Percentiles rank a stretch among this genome's conserved stretches.
Conservation (phyloP, 2,329 filamentous ascomycete species). For the Colletotrichum orbiculare region DNA sequence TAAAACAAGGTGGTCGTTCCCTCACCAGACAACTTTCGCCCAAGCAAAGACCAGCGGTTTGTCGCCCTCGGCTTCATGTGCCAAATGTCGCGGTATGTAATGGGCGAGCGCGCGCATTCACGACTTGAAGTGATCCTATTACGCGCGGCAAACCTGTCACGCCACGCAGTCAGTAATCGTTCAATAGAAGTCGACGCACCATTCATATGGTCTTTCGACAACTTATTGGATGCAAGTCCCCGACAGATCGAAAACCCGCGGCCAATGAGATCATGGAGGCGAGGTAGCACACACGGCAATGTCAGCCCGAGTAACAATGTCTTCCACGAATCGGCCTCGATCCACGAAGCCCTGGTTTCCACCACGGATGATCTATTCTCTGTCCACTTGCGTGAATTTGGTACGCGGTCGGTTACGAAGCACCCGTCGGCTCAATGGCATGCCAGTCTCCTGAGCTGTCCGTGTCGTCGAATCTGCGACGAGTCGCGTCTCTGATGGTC, state of each 20-base stretch:
- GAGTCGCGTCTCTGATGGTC: no score
- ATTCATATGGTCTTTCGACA: not conserved
- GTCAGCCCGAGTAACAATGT: not conserved
- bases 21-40: no score
- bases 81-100: not conserved
- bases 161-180: not conserved
- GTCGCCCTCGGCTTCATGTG: conserved; percentile 21
- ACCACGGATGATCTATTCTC: not conserved
- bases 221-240: not conserved
- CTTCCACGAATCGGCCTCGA: conserved; percentile 22
- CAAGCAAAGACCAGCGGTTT: not conserved
- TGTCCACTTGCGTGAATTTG: no score
- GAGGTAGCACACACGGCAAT: conserved; percentile 22
- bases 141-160: not conserved
- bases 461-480: no score
- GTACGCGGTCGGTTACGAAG: no score
- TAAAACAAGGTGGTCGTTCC: no score
- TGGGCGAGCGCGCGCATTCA: not conserved
- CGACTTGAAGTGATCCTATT: no score
- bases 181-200: not conserved
- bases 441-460: no score
- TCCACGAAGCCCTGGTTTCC: not conserved
- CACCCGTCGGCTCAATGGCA: no score
- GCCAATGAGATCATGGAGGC: not conserved
- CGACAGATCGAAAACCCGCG: not conserved